Percentiles rank a stretch among this genome's conserved stretches.
Conservation (phyloP, 2,329 filamentous ascomycete genomes). For the Penicillium sp. region DNA sequence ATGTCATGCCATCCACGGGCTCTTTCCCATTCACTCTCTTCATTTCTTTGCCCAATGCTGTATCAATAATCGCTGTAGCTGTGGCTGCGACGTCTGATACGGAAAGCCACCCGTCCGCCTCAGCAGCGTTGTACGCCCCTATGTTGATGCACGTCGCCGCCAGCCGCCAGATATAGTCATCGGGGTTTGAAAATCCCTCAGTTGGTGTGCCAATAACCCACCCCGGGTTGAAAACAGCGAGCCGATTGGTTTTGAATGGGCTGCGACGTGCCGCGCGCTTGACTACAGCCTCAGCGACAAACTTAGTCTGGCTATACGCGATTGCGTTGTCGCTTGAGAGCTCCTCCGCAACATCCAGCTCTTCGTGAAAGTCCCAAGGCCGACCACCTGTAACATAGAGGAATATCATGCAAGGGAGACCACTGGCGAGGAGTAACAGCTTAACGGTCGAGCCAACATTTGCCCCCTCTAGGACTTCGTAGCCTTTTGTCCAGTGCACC, state of each 20-base stretch:
- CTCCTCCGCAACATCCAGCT: not conserved
- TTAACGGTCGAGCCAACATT: not conserved
- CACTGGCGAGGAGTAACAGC: not conserved
- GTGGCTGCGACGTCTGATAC: too few species aligned
- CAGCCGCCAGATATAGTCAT: too few species aligned
- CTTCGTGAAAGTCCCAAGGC: not conserved
- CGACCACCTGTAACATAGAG: not conserved
- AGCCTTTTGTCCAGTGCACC: not conserved
- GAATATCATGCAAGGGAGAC: not conserved
- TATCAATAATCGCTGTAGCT: too few species aligned
- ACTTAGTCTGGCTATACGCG: conserved; percentile 1
- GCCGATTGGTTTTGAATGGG: not conserved
- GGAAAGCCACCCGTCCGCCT: too few species aligned
- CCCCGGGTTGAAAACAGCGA: not conserved
- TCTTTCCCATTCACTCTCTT: not conserved
- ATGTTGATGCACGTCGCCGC: too few species aligned
- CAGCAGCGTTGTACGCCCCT: too few species aligned
- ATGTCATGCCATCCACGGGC: conserved; percentile 10
- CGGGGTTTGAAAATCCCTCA: too few species aligned
- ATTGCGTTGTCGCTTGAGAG: not conserved
- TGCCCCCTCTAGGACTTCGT: not conserved
- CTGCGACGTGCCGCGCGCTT: not conserved
- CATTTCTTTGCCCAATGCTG: not conserved
- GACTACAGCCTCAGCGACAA: not conserved
- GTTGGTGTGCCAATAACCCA: too few species aligned